Conservation (phyloP, 2,329 filamentous ascomycete species). For the Pestalotiopsis sp. region DNA sequence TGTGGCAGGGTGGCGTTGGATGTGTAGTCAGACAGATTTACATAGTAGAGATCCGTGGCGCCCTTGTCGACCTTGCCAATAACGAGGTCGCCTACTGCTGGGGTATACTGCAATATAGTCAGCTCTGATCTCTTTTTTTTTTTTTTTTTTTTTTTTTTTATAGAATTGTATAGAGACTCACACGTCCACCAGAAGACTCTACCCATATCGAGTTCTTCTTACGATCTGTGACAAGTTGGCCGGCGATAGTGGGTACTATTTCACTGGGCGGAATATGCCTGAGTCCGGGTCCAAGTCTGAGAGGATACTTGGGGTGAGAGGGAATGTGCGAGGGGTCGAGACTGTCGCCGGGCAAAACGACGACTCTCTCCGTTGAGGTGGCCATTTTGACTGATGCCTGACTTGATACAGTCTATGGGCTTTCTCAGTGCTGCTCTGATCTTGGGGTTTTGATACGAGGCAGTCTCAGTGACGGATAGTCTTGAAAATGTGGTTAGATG, state of each 20-base stretch:
- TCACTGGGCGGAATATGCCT: conserved; percentile 78
- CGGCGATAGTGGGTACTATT: conserved; percentile 69
- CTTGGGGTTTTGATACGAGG: background rate
- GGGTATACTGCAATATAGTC: conserved; percentile 65
- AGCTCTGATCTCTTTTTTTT: background rate
- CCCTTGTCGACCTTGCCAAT: conserved; percentile 83
- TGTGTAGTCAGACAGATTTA: conserved; percentile 70
- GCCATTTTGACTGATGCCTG: conserved; percentile 46
- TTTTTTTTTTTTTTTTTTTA: background rate
- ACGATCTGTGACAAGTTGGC: conserved; percentile 67
- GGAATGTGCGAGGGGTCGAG: conserved; percentile 70
- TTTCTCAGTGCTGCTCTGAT: background rate
- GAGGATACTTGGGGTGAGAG: conserved; percentile 66
- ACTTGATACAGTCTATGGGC: background rate
- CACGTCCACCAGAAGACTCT: conserved; percentile 70
- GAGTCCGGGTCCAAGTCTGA: conserved; percentile 83
- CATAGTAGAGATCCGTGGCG: conserved; percentile 77
- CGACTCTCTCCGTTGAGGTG: conserved; percentile 46
- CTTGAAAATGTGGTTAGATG: conserved; percentile 2
- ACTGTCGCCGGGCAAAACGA: conserved; percentile 82
- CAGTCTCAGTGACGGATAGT: conserved; percentile 1
- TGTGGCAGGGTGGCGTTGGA: conserved; percentile 74
- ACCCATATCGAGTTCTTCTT: conserved; percentile 80
- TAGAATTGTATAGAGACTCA: conserved; percentile 39
- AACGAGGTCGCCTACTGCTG: conserved; percentile 80